Evolutionary conservation across 331 rosid species (phyloP).

Genomic region (Quercus phellos): DNA sequence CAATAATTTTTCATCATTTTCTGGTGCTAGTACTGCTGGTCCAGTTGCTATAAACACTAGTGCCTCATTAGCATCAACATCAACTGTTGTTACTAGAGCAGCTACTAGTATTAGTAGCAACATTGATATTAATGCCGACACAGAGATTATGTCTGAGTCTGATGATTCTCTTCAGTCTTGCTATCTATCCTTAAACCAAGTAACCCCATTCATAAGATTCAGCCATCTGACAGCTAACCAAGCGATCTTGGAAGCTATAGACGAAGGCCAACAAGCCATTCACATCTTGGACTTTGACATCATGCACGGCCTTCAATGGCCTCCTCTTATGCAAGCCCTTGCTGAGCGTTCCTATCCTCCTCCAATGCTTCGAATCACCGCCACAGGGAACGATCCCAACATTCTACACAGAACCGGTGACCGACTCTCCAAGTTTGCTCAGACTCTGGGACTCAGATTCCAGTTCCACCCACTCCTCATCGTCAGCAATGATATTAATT

Average conservation of each 20-base stretch:
- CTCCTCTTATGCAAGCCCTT: slow-evolving; percentile 59
- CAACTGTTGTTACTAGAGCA: background rate
- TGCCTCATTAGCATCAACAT: background rate
- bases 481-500: background rate
- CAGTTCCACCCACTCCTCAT: slow-evolving; percentile 43
- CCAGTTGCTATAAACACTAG: background rate
- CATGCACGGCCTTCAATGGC: slow-evolving; percentile 62
- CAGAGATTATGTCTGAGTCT: background rate
- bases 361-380: slow-evolving; percentile 48
- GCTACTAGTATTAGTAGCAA: background rate
- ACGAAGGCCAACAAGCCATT: slow-evolving; percentile 27
- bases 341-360: slow-evolving; percentile 37
- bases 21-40: background rate
- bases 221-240: slow-evolving; percentile 53
- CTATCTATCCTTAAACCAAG: slow-evolving; percentile 47
- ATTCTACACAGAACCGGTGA: slow-evolving; percentile 48
- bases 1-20: background rate
- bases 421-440: slow-evolving; percentile 40
- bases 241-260: slow-evolving; percentile 50
- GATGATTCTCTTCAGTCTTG: slow-evolving; percentile 30
- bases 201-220: slow-evolving; percentile 51
- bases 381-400: slow-evolving; percentile 36
- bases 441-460: slow-evolving; percentile 45
- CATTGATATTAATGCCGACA: background rate
- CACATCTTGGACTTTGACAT: slow-evolving; percentile 54